A percentile compares a stretch with the other conserved stretches of the same genome.
Evolutionary conservation across 176 grass and related monocot species (phyloP).

Genomic region (Dendrocalamus sinicus): DNA sequence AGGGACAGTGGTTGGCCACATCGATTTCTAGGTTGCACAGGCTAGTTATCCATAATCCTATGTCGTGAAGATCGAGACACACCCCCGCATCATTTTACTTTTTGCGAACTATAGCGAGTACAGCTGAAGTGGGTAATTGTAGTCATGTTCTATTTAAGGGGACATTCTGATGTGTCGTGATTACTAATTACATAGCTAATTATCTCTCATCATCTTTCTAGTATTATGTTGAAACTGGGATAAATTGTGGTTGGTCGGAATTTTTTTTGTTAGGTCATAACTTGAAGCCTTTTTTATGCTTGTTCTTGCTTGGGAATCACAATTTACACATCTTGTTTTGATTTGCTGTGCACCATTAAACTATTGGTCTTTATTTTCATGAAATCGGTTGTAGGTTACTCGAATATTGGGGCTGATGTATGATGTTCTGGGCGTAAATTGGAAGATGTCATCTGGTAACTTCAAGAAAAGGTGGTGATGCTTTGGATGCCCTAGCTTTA

Average conservation of each 20-base stretch:
- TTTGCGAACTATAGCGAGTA: no score
- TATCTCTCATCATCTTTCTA: no score
- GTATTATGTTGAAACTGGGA: background rate
- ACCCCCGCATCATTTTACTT: no score
- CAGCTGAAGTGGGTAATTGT: no score
- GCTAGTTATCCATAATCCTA: no score
- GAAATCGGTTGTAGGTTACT: slow-evolving; percentile 63
- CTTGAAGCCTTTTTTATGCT: background rate
- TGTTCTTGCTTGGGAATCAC: background rate
- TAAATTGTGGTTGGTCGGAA: background rate
- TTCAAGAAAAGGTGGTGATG: slow-evolving; percentile 98
- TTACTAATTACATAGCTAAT: no score
- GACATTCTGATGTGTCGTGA: no score
- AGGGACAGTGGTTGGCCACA: no score
- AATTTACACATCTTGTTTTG: background rate
- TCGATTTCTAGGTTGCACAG: no score
- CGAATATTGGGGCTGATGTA: slow-evolving; percentile 90
- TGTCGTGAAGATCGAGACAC: no score
- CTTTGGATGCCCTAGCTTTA: no score
- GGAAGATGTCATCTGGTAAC: slow-evolving; percentile 92
- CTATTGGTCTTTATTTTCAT: background rate
- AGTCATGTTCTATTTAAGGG: no score
- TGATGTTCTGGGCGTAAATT: slow-evolving; percentile 89
- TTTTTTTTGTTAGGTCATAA: background rate
- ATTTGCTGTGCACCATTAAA: background rate